Conservation (phyloP, 352 stramenopile species). For the Phytophthora melonis region DNA sequence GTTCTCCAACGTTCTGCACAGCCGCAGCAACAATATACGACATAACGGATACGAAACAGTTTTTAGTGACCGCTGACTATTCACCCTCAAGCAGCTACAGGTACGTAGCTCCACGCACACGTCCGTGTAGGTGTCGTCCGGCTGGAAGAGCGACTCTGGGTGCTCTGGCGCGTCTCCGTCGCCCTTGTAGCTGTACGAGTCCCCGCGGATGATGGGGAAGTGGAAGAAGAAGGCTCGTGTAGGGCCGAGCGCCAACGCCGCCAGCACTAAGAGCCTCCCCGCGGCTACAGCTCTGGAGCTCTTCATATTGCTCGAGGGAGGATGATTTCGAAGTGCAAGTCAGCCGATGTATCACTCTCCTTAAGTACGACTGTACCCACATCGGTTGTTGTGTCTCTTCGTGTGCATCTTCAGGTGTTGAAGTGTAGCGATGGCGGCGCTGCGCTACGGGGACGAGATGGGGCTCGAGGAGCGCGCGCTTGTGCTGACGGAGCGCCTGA, state of each 20-base stretch:
- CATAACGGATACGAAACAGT: background rate
- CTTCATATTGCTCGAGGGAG: background rate
- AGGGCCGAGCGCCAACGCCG: constrained; percentile 11
- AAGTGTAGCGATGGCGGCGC: constrained; percentile 12
- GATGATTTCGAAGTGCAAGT: constrained; percentile 3
- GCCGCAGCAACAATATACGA: background rate
- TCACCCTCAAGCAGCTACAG: background rate
- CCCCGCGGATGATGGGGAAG: constrained; percentile 51
- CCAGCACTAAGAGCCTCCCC: constrained; percentile 12
- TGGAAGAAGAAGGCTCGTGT: constrained; percentile 53
- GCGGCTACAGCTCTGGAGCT: no score
- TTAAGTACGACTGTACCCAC: constrained; percentile 23
- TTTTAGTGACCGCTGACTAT: background rate
- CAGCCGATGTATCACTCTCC: background rate
- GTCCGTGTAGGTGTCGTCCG: constrained; percentile 57
- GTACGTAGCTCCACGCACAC: constrained; percentile 48
- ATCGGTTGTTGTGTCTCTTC: background rate
- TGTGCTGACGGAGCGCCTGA: constrained; percentile 60
- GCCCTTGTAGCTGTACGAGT: constrained; percentile 63
- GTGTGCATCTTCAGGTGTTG: constrained; percentile 11
- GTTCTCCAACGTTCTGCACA: constrained; percentile 61
- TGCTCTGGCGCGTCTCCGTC: constrained; percentile 54
- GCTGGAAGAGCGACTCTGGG: constrained; percentile 52
- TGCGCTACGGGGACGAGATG: constrained; percentile 19
- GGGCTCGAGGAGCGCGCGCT: constrained; percentile 58